These are phyloP conservation scores for Globisporangium middletonii DNA, from an alignment of 352 stramenopile genomes.

Conservation along the genomic window DNA sequence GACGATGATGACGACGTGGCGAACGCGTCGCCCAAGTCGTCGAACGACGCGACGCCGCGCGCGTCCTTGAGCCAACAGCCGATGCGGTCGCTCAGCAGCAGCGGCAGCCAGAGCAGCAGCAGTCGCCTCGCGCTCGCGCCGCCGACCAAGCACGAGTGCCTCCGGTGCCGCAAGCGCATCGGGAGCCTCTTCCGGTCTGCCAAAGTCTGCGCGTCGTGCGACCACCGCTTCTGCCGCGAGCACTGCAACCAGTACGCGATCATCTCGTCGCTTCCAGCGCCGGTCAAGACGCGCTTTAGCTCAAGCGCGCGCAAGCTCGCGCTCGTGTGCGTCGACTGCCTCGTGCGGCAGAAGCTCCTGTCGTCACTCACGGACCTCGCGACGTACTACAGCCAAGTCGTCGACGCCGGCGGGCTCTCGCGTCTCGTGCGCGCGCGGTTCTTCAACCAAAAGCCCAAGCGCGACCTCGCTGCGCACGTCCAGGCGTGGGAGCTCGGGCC, in stretches of 20 bases:
- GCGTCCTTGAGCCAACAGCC: background rate
- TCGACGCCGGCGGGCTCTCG: slow-evolving; percentile 43
- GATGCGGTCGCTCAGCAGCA: slow-evolving; percentile 1
- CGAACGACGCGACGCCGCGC: slow-evolving; percentile 6
- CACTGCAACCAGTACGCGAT: slow-evolving; percentile 33
- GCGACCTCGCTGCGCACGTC: slow-evolving; percentile 34
- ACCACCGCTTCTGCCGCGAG: slow-evolving; percentile 37
- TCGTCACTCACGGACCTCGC: slow-evolving; percentile 21
- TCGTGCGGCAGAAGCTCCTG: slow-evolving; percentile 46
- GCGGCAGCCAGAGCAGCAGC: background rate
- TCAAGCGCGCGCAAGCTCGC: slow-evolving; percentile 12
- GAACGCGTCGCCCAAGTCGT: slow-evolving; percentile 9
- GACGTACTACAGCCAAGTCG: slow-evolving; percentile 21
- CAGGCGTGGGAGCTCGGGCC: slow-evolving; percentile 34
- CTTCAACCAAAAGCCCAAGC: slow-evolving; percentile 45
- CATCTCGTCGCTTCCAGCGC: slow-evolving; percentile 17
- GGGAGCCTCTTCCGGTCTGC: slow-evolving; percentile 32
- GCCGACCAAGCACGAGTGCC: slow-evolving; percentile 27
- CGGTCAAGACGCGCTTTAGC: slow-evolving; percentile 1
- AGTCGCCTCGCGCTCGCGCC: slow-evolving; percentile 5
- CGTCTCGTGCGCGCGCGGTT: slow-evolving; percentile 47
- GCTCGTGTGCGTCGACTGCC: slow-evolving; percentile 37
- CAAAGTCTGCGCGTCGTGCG: slow-evolving; percentile 45
- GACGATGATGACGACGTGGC: slow-evolving; percentile 5
- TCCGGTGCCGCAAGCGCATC: slow-evolving; percentile 37